Conservation (phyloP, 345 rosid species). For the Euphorbia lathyris region DNA sequence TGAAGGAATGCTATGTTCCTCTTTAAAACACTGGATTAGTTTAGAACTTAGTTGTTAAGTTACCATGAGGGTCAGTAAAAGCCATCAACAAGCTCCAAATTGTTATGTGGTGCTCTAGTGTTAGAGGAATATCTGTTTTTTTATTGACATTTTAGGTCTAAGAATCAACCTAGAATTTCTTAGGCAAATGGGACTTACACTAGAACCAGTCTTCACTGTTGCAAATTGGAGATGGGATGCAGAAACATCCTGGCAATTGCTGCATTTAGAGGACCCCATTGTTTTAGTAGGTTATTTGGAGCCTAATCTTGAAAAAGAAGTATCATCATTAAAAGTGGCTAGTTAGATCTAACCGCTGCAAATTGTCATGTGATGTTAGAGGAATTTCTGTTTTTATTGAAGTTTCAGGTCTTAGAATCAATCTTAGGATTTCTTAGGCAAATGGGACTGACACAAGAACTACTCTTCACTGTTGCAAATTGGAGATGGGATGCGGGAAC, state of each 20-base stretch:
- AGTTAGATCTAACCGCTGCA: too few relatives aligned
- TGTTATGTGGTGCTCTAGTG: background rate
- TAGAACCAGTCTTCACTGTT: background rate
- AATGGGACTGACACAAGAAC: background rate
- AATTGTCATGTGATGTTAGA: background rate
- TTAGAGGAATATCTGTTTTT: background rate
- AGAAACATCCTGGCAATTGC: background rate
- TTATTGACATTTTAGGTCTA: background rate
- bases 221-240: background rate
- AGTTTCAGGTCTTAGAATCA: background rate
- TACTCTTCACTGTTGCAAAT: background rate
- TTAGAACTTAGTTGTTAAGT: background rate
- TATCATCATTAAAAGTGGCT: too few relatives aligned
- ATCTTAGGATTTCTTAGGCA: background rate
- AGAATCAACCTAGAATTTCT: background rate
- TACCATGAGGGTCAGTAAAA: background rate
- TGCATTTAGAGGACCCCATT: background rate
- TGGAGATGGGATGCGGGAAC: background rate
- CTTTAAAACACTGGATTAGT: background rate
- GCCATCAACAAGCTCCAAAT: background rate
- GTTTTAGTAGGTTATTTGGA: background rate
- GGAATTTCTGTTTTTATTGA: background rate
- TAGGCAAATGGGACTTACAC: background rate
- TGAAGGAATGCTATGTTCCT: background rate
- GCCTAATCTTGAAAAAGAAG: too few relatives aligned